phyloP scores from a whole-genome alignment of 371 early-diverging fungal species.

The Apophysomyces trapeziformis region DNA sequence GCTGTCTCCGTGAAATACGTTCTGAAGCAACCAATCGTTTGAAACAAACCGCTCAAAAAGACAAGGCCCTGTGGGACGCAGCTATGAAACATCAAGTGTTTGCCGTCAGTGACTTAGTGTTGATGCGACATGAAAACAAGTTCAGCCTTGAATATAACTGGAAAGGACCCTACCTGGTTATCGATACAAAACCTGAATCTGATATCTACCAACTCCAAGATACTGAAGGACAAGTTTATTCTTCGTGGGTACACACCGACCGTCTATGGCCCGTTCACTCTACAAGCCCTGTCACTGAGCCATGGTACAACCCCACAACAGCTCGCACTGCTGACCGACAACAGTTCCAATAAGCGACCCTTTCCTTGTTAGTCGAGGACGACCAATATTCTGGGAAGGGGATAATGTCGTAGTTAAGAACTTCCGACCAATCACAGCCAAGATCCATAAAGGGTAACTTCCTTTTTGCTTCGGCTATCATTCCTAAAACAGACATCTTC shows the following conservation, averaged over 20 bases:
- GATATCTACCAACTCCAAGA: constrained; percentile 3
- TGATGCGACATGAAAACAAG: constrained; percentile 15
- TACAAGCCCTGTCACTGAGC: background rate
- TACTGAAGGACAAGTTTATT: background rate
- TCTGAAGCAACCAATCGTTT: background rate
- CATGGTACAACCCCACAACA: background rate
- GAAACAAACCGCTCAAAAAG: background rate
- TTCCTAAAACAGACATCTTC: no score
- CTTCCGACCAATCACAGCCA: no score
- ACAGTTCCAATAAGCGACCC: background rate
- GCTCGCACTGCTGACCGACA: background rate
- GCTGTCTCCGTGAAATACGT: background rate
- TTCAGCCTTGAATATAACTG: constrained; percentile 19
- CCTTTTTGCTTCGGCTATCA: no score
- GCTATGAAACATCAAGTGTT: constrained; percentile 5
- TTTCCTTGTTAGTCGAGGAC: background rate
- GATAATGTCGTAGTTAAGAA: background rate
- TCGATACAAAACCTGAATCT: background rate
- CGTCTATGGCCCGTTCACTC: background rate
- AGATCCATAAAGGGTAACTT: no score
- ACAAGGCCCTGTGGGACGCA: constrained; percentile 9
- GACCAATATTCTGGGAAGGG: background rate
- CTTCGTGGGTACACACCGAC: constrained; percentile 6
- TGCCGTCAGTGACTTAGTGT: constrained; percentile 8
- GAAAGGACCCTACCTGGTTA: constrained; percentile 20